Conservation (phyloP, 2,329 filamentous ascomycete species). For the Juglanconis oblonga region DNA sequence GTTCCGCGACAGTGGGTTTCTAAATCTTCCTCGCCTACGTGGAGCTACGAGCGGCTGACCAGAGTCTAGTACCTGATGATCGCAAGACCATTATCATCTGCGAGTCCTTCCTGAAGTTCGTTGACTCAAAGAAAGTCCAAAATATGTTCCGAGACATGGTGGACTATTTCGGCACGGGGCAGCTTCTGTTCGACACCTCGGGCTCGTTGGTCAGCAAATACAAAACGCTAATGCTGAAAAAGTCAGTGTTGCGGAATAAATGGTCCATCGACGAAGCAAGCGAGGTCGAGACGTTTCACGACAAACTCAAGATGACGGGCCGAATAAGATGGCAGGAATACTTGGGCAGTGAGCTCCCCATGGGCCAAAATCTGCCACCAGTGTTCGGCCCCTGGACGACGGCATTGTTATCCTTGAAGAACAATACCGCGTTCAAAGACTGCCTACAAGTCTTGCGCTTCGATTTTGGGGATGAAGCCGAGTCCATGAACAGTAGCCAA, state of each 20-base stretch:
- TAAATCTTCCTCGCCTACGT: too few relatives aligned
- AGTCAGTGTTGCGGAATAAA: neutral
- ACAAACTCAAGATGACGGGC: constrained; percentile 1
- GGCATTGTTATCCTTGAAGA: neutral
- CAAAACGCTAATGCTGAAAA: neutral
- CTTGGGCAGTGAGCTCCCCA: constrained; percentile 1
- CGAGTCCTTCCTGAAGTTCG: constrained; percentile 5
- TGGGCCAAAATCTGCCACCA: neutral
- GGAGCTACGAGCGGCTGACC: too few relatives aligned
- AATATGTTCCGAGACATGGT: neutral
- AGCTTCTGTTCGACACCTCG: constrained; percentile 9
- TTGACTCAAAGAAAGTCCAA: neutral
- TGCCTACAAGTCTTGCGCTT: neutral
- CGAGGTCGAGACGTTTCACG: neutral
- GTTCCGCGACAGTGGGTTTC: neutral
- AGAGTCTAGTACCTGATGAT: constrained; percentile 6
- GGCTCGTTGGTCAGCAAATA: constrained; percentile 1
- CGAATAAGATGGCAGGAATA: constrained; percentile 11
- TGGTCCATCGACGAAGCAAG: constrained; percentile 12
- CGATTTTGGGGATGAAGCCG: neutral
- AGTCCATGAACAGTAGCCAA: neutral
- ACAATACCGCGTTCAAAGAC: neutral
- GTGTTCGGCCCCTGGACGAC: constrained; percentile 13
- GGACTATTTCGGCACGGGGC: constrained; percentile 11
- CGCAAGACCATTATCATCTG: constrained; percentile 12